Conservation (phyloP, 768 basidiomycete genomes). For the Phlegmacium glaucopus region DNA sequence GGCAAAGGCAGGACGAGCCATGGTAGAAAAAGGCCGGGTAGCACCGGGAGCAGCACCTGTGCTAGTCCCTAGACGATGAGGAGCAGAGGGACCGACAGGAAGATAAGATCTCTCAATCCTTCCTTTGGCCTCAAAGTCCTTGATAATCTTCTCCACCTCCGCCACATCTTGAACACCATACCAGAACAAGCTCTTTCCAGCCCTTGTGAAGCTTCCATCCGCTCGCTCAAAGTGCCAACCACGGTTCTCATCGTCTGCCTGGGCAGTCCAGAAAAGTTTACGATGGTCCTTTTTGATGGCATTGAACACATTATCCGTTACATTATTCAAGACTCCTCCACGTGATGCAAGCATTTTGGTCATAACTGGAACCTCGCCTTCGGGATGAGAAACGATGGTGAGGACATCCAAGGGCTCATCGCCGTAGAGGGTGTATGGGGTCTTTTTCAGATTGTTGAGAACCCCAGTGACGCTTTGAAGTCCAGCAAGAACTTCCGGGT, state of each 20-base stretch:
- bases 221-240: constrained; percentile 99
- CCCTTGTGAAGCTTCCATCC: constrained; percentile 95
- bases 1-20: constrained; percentile 33
- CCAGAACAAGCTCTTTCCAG: constrained; percentile 95
- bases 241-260: constrained; percentile 93
- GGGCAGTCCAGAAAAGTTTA: constrained; percentile 96
- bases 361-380: constrained; percentile 85
- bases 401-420: constrained; percentile 96
- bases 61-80: constrained; percentile 44
- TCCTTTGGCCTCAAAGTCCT: constrained; percentile 68
- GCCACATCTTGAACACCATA: constrained; percentile 90
- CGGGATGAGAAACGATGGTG: constrained; percentile 90
- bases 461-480: constrained; percentile 84
- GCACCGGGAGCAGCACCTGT: constrained; percentile 33
- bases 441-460: constrained; percentile 74
- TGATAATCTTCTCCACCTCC: constrained; percentile 87
- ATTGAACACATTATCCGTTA: constrained; percentile 96
- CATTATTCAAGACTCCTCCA: constrained; percentile 87
- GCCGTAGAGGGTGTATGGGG: constrained; percentile 94
- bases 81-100: constrained; percentile 76
- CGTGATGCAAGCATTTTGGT: constrained; percentile 89
- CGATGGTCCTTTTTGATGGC: constrained; percentile 95
- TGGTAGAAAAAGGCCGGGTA: constrained; percentile 55
- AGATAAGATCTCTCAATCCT: constrained; percentile 88
- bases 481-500: constrained; percentile 85